Evolutionary conservation across 2,329 filamentous ascomycete species (phyloP), one percentile per base, ranked within the genome.

Genomic region (Monilinia fructicola): DNA sequence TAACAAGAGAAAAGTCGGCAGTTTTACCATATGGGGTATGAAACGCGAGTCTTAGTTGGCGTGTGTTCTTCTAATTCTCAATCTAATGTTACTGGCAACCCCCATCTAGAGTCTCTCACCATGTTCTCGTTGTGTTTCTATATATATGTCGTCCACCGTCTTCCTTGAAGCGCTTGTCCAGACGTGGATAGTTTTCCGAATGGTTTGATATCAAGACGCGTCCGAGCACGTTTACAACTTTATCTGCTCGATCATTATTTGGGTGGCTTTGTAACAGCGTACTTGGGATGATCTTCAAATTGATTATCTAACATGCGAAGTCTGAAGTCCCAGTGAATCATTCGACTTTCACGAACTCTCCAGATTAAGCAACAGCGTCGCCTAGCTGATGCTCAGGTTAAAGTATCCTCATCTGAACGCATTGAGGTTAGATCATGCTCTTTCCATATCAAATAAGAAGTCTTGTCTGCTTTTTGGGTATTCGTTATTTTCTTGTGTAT

Each of bases 1-100:
- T 50, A 23, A 50, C 46, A 50, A 9, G 46, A 50, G 23, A 42
- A 6, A 26, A 56, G 38, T 7, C 54, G 26, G 21, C 23, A 40
- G 23, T 56, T 40, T 26, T 23, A 42, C 54, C 16, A n/a, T 28
- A 56, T 14, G 21, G 5, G 12, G 40, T 28, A 10, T 56, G 54
- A 56, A 56, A 56, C n/a, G 40, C 38, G 54, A 56, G 54, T 26
- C 38, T 56, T 42, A 42, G 38, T 56, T 26, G 54, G n/a, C 54
- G 4, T 26, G n/a, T 44, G 54, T 56, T 18, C 14, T 56, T 18
- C 14, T 56, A 42, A n/a, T 38, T 40, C 4, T 26, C 50, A 31
- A 26, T 31, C 26, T 53, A 6, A 23, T 46, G 46, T 46, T n/a
- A 44, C 31, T n/a, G 42, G 11, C 21, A 16, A 18, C 11, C 9